Base-by-base conservation (phyloP, 257 asterid genomes). In the Cordia subcordata region DNA sequence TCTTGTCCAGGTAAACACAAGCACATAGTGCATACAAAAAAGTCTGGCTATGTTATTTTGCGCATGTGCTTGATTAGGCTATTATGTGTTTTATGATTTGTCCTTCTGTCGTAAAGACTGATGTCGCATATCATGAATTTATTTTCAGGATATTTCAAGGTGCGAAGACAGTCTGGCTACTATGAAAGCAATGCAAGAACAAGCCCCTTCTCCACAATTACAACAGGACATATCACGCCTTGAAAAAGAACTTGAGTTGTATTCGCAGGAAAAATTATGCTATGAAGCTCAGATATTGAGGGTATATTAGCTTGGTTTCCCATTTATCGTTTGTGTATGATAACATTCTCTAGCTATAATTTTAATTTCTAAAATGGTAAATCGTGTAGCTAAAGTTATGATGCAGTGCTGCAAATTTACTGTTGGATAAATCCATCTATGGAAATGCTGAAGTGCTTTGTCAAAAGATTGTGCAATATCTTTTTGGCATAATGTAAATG, bases 211-310 rank as follows among this genome's bases (percentile, higher is more conserved):
- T 47, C 83, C 91, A 23, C 97, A 85, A 65, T 57, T 86, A 73
- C 94, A 81, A 83, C 91, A 76, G 71, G 97, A 88, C 64, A 82
- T 93, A 69, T 17, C 86, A 54, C 85, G 83, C 62, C 77, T 93
- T 61, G 97, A 88, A 73, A 86, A 85, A 46, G 94, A 88, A 65
- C 84, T 89, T 53, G 99, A 93, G 77, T 59, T 57, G 69, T 74
- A 76, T 66, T 67, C 95, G 8, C 99, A 93, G 76, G 95, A 86
- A 68, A 93, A 86, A 74, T 70, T 82, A 37, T 93, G 97, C 79
- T 84, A 79, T 75, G 99, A 93, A 83, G 99, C 99, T 69, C 99
- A 93, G 73, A 84, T 93, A 75, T 77, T 92, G 53, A 81, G 96
- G 93, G 99, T 93, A 83, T 62, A 49, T 18, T 39, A 57, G 42